Evolutionary conservation across 257 asterid species (phyloP).

Genomic region (Nicotiana knightiana): DNA sequence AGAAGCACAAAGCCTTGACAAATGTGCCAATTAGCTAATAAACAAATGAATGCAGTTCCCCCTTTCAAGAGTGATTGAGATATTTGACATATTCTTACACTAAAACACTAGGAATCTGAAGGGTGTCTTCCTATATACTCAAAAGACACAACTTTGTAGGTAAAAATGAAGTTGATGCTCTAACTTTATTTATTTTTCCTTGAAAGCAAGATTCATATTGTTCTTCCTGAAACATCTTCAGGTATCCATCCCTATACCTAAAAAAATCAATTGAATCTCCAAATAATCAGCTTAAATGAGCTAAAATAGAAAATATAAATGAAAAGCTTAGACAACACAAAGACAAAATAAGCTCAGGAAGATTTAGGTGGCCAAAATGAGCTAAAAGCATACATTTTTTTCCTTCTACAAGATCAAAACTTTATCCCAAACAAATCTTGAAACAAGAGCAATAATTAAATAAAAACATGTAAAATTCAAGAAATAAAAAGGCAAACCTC

Average conservation of each 20-base stretch:
- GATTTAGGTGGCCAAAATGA: background rate
- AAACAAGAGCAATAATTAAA: background rate
- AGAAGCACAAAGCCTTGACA: background rate
- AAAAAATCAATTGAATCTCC: background rate
- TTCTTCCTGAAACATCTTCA: background rate
- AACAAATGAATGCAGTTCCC: background rate
- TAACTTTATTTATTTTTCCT: background rate
- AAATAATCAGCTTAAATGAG: background rate
- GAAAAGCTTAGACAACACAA: background rate
- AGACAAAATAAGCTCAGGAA: background rate
- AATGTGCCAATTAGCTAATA: background rate
- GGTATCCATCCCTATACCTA: background rate
- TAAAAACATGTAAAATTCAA: background rate
- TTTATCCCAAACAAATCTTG: background rate
- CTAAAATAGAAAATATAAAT: background rate
- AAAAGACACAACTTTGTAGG: background rate
- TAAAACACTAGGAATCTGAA: slow-evolving; percentile 1
- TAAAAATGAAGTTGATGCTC: background rate
- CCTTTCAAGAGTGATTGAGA: background rate
- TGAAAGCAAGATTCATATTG: background rate
- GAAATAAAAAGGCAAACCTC: background rate
- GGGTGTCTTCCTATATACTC: background rate
- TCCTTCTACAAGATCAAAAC: background rate
- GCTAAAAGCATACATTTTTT: background rate
- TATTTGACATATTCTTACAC: background rate